Percentiles rank a stretch among this genome's conserved stretches.
Conservation (phyloP, 495 filamentous ascomycete species). For the Staphylotrichum tortipilum region DNA sequence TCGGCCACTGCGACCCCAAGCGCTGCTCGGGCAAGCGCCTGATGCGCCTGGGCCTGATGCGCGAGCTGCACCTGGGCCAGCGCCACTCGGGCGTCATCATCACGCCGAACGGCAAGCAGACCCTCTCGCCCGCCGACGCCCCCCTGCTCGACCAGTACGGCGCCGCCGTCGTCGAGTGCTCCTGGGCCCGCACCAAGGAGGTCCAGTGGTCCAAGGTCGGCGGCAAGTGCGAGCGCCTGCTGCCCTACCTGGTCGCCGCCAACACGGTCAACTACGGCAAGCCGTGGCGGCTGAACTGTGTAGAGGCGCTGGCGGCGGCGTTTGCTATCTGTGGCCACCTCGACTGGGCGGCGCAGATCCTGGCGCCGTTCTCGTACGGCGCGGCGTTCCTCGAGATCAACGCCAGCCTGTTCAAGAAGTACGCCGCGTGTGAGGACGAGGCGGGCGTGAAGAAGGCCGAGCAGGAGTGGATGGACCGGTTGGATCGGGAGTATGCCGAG, state of each 20-base stretch:
- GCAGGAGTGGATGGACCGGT: conserved; percentile 74
- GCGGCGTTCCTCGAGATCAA: conserved; percentile 85
- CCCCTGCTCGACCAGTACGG: conserved; percentile 77
- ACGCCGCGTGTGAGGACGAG: conserved; percentile 73
- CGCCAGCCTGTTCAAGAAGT: conserved; percentile 66
- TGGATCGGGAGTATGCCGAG: conserved; percentile 83
- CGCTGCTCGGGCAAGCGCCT: conserved; percentile 91
- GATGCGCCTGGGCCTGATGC: conserved; percentile 86
- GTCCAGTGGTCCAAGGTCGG: conserved; percentile 87
- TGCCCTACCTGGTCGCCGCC: conserved; percentile 92
- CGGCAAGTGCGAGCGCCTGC: conserved; percentile 85
- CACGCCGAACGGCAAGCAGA: conserved; percentile 82
- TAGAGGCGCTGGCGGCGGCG: conserved; percentile 83
- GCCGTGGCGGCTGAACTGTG: conserved; percentile 90
- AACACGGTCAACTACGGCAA: conserved; percentile 97
- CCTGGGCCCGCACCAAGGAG: conserved; percentile 86
- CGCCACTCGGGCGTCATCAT: conserved; percentile 85
- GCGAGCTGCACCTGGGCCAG: conserved; percentile 84
- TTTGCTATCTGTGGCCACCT: conserved; percentile 86
- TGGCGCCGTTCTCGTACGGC: conserved; percentile 82
- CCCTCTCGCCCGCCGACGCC: conserved; percentile 72
- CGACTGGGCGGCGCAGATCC: conserved; percentile 79
- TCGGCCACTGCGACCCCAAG: conserved; percentile 95
- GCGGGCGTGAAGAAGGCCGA: conserved; percentile 83
- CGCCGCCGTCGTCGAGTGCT: conserved; percentile 94